Conservation (phyloP, 2,329 filamentous ascomycete species). For the Penicillium sp. region DNA sequence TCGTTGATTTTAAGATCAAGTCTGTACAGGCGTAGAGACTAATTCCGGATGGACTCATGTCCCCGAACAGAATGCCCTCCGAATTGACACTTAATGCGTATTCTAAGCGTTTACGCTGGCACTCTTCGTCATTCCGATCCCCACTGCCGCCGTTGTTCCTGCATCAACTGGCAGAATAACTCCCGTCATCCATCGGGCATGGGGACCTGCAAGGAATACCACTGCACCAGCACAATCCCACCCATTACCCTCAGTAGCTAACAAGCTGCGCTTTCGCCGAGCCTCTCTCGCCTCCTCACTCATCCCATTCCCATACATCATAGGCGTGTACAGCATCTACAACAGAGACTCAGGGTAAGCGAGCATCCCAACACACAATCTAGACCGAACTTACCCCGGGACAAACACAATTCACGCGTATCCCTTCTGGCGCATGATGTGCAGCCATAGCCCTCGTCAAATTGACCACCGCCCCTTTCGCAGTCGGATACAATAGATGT, state of each 20-base stretch:
- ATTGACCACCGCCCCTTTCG: constrained; percentile 55
- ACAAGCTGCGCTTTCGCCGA: constrained; percentile 50
- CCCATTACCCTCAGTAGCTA: constrained; percentile 55
- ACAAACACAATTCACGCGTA: constrained; percentile 57
- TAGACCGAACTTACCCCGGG: constrained; percentile 36
- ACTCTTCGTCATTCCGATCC: constrained; percentile 41
- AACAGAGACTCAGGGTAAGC: not conserved
- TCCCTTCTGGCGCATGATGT: constrained; percentile 51
- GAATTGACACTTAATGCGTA: too few relatives aligned
- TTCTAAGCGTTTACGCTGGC: constrained; percentile 34
- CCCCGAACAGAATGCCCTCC: too few relatives aligned
- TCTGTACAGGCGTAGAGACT: too few relatives aligned
- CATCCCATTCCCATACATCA: constrained; percentile 55
- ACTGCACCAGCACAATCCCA: constrained; percentile 55
- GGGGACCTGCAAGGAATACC: constrained; percentile 51
- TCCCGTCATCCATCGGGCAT: constrained; percentile 54
- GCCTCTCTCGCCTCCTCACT: constrained; percentile 50
- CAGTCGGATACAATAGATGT: constrained; percentile 53
- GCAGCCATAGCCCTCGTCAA: constrained; percentile 58
- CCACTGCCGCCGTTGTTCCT: constrained; percentile 44
- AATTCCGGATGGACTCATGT: too few relatives aligned
- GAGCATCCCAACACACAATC: not conserved
- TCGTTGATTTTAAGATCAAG: too few relatives aligned
- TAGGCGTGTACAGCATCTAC: constrained; percentile 54
- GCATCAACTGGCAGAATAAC: constrained; percentile 50